Evolutionary conservation across 768 basidiomycete genomes (phyloP), one percentile per base, ranked within the genome.

Genomic region (Leccinum boreale): DNA sequence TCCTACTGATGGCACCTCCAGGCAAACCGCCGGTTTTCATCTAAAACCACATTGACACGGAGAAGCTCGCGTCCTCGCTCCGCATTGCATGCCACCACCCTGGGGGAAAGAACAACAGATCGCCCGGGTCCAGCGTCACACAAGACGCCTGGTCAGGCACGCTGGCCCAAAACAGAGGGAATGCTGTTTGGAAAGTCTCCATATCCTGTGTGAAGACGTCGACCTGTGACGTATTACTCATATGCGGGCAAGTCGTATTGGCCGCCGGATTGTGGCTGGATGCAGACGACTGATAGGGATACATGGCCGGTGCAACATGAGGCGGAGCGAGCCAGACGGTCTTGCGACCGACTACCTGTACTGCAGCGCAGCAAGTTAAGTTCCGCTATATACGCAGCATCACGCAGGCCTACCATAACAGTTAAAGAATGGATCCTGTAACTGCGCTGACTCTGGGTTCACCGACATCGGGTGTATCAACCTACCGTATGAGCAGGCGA

Each of bases 41-140:
- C 72, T 74, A 95, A 71, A 92, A 95, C 92, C 92, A 94, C 81
- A 93, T 88, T 31, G 94, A 95, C 48, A 94, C 80, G 45, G 92
- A 94, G 69, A 92, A 87, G 74, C 92, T 93, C 39, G 79, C 84
- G 23, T 82, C 81, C 74, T 92, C 90, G 71, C 85, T 87, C 61
- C 86, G 83, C 89, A 93, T 90, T 17, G 87, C 89, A 71, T 96
- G 93, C 93, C 93, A 96, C 93, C 93, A 96, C 28, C 90, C 86
- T 4, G 90, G 89, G 19, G 96, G 96, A 62, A 98, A 87, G 68
- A 90, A 89, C 47, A 98, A 75, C 46, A 95, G 56, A 72, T 98
- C 96, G 0, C 95, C 96, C 1, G 94, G 86, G 54, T 79, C 75
- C 2, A 98, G 77, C 1, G 84, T 84, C 31, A 81, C 81, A 50